Evolutionary conservation across 2,329 filamentous ascomycete species (phyloP).

Genomic region (Aspergillus fischeri): DNA sequence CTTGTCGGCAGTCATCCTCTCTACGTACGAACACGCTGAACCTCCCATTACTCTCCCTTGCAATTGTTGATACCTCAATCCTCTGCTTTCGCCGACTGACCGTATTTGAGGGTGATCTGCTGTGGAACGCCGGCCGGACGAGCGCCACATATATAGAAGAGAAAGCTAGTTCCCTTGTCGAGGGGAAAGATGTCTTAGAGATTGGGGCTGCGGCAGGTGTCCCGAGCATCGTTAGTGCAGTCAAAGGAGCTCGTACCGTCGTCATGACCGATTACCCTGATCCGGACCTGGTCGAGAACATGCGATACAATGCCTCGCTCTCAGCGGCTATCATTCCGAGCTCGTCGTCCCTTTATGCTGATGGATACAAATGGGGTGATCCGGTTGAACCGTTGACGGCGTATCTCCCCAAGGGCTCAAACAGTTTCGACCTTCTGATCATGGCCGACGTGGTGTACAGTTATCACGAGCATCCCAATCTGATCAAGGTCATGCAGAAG

Average conservation of each 20-base stretch:
- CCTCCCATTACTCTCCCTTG: background rate
- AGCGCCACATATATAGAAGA: conserved; percentile 74
- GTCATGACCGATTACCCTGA: conserved; percentile 91
- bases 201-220: conserved; percentile 85
- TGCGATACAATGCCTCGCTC: conserved; percentile 67
- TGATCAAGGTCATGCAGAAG: conserved; percentile 66
- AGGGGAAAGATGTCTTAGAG: conserved; percentile 70
- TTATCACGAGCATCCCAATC: conserved; percentile 76
- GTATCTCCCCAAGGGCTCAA: conserved; percentile 46
- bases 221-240: conserved; percentile 71
- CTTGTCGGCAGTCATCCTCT: conserved; percentile 84
- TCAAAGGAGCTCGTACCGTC: conserved; percentile 63
- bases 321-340: conserved; percentile 45
- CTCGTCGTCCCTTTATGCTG: conserved; percentile 49
- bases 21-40: conserved; percentile 55
- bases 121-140: conserved; percentile 86
- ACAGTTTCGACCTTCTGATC: conserved; percentile 72
- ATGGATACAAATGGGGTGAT: conserved; percentile 82
- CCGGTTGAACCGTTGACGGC: conserved; percentile 56
- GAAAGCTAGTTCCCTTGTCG: conserved; percentile 57
- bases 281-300: conserved; percentile 72
- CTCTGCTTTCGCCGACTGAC: conserved; percentile 15
- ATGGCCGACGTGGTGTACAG: conserved; percentile 89
- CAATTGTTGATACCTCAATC: background rate
- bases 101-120: conserved; percentile 62